Evolutionary conservation across 2,329 filamentous ascomycete genomes (phyloP).

Genomic region (Coniochaeta pulveracea): DNA sequence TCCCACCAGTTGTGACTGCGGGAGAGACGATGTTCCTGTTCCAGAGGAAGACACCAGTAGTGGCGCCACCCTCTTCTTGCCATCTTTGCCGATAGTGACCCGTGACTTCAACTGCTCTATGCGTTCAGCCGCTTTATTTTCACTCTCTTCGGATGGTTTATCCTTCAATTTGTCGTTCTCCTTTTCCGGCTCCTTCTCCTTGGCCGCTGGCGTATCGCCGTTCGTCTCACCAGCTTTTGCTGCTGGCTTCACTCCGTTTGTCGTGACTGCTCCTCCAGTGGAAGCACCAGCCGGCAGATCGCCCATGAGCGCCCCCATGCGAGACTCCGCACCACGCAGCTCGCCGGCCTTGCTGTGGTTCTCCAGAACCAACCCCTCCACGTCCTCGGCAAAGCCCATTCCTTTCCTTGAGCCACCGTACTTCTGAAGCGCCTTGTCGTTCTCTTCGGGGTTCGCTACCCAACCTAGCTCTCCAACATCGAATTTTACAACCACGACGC

Average conservation of each 20-base stretch:
- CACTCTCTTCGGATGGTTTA: slow-evolving; percentile 29
- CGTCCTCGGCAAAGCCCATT: slow-evolving; percentile 84
- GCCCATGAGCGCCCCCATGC: slow-evolving; percentile 98
- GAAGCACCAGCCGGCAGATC: slow-evolving; percentile 52
- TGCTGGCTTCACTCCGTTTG: slow-evolving; percentile 36
- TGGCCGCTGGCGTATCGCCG: slow-evolving; percentile 23
- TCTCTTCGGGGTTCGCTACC: slow-evolving; percentile 76
- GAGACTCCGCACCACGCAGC: slow-evolving; percentile 76
- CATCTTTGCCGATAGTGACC: slow-evolving; percentile 91
- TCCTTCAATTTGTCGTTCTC: slow-evolving; percentile 22
- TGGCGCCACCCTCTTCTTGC: slow-evolving; percentile 90
- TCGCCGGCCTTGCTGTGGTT: slow-evolving; percentile 89
- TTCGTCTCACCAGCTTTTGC: slow-evolving; percentile 27
- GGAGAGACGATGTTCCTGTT: slow-evolving; percentile 75
- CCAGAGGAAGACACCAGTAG: slow-evolving; percentile 84
- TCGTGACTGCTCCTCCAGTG: slow-evolving; percentile 29
- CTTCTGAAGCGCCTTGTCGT: slow-evolving; percentile 84
- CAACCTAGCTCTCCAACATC: slow-evolving; percentile 82
- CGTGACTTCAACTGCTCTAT: slow-evolving; percentile 67
- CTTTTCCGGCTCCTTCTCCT: slow-evolving; percentile 14
- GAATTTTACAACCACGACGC: slow-evolving; percentile 73
- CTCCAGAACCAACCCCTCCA: slow-evolving; percentile 77
- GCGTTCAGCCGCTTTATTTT: slow-evolving; percentile 41
- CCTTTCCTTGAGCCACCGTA: slow-evolving; percentile 82
- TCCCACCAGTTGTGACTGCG: slow-evolving; percentile 78